Percentiles rank a stretch among this genome's conserved stretches.
These are phyloP conservation scores for Croton laevigatus DNA, from an alignment of 441 rosid species.

Conservation along the genomic window DNA sequence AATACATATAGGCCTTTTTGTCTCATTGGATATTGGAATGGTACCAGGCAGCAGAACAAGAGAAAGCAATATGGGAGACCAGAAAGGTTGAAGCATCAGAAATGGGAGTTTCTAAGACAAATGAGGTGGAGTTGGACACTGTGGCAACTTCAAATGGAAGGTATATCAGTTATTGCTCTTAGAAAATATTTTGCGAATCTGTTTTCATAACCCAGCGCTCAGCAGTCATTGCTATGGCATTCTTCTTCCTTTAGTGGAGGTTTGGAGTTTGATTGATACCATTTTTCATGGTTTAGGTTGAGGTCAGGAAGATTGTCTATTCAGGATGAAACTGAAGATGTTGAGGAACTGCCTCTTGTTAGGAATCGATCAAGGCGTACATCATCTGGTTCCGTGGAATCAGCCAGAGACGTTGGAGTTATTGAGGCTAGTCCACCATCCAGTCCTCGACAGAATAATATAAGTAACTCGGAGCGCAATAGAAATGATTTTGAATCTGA, in stretches of 20 bases:
- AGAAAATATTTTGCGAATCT: background rate
- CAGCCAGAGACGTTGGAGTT: slow-evolving; percentile 43
- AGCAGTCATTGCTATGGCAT: background rate
- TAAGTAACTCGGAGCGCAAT: slow-evolving; percentile 36
- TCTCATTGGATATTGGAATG: slow-evolving; percentile 27
- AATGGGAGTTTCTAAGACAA: slow-evolving; percentile 35
- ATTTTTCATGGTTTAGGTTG: slow-evolving; percentile 40
- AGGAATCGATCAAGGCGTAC: slow-evolving; percentile 63
- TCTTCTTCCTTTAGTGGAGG: slow-evolving; percentile 4
- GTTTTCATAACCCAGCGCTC: background rate
- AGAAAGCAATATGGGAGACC: slow-evolving; percentile 47
- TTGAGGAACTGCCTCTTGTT: slow-evolving; percentile 69
- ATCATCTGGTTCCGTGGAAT: slow-evolving; percentile 45
- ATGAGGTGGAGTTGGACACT: slow-evolving; percentile 40
- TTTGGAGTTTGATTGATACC: slow-evolving; percentile 11
- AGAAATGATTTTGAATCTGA: slow-evolving; percentile 60
- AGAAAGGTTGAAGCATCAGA: slow-evolving; percentile 42
- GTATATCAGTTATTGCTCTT: slow-evolving; percentile 25
- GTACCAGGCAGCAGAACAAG: slow-evolving; percentile 73
- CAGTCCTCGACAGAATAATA: slow-evolving; percentile 43
- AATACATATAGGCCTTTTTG: slow-evolving; percentile 4
- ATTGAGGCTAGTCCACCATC: slow-evolving; percentile 48
- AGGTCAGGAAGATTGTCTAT: slow-evolving; percentile 58
- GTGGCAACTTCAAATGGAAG: slow-evolving; percentile 58
- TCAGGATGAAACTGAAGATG: slow-evolving; percentile 70